Evolutionary conservation across 257 asterid genomes (phyloP).

Genomic region (Nemophila menziesii): DNA sequence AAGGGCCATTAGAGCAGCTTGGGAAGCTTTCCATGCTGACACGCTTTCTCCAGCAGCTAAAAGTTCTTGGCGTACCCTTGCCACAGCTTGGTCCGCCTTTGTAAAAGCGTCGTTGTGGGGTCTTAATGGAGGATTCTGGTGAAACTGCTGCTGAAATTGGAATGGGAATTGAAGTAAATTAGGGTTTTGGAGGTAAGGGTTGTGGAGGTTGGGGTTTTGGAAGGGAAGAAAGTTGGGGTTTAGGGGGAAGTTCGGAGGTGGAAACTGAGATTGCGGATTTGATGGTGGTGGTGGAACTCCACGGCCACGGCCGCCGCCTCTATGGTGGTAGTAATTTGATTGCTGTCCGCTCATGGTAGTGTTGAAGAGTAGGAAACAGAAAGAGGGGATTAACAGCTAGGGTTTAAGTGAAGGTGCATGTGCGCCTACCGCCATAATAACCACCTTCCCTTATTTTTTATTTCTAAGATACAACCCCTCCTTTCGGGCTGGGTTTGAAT

Average conservation of each 20-base stretch:
- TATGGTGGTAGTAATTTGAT: not conserved
- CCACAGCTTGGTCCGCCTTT: constrained; percentile 45
- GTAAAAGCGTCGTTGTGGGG: constrained; percentile 24
- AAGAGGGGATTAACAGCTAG: not conserved
- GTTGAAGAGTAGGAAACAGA: not conserved
- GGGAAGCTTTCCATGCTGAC: constrained; percentile 78
- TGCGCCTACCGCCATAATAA: not conserved
- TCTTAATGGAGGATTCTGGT: constrained; percentile 9
- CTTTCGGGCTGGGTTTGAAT: too few species aligned
- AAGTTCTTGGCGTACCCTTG: constrained; percentile 38
- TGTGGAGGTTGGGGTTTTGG: constrained; percentile 20
- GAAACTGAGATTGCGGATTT: constrained; percentile 21
- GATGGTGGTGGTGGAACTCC: constrained; percentile 16
- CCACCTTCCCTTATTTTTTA: too few species aligned
- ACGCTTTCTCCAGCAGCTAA: constrained; percentile 36
- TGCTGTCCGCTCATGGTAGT: constrained; percentile 19
- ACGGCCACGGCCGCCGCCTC: constrained; percentile 26
- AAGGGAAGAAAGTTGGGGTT: constrained; percentile 24
- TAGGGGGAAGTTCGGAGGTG: constrained; percentile 23
- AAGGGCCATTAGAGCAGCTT: constrained; percentile 46
- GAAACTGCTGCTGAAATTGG: constrained; percentile 15
- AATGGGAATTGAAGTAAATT: not conserved
- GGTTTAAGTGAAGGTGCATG: not conserved
- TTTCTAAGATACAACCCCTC: too few species aligned
- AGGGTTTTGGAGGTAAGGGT: constrained; percentile 11